Evolutionary conservation across 495 filamentous ascomycete species (phyloP), one percentile per base, ranked within the genome.

Genomic region (Penicillium desertorum): DNA sequence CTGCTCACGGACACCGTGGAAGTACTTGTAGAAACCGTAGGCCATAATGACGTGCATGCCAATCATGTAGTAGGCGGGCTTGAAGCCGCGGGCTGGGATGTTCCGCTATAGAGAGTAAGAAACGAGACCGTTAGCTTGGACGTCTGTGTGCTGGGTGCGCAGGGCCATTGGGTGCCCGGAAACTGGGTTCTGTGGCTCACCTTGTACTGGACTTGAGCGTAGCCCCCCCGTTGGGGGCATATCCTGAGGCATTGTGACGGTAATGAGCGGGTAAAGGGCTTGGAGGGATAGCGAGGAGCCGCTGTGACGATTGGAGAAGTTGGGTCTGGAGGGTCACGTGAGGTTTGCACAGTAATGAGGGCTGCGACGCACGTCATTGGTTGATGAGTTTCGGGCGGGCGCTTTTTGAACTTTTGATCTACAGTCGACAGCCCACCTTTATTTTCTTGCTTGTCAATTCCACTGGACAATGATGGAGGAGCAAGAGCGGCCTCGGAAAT

Each of bases 131-230:
- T 66, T 60, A 63, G 49, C 37, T 14, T 25, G 41, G 54, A 52
- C 58, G 59, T 62, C 62, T 60, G 48, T 45, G 48, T 48, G 51
- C 51, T 44, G 27, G 52, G 45, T 34, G 41, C 10, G 53, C 49
- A 45, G 32, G 51, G 43, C 44, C 53, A 55, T 55, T 55, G 45
- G 44, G 52, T 16, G 22, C 25, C 55, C 37, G 5, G 27, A 9
- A 57, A 17, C 25, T 12, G 25, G n/a, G 12, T 39, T 47, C n/a
- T n/a, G 63, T 50, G 58, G 74, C 80, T 62, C 73, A 92, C 89
- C 85, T 96, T 96, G 81, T 96, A 98, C 76, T 98, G 94, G 51
- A 98, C 86, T 63, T 91, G 88, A 66, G 83, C 88, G 73, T 98
- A 98, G 82, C 94, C 94, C 78, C 78, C 94, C 94, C 66, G 72